A percentile compares a stretch with the other conserved stretches of the same genome.
phyloP scores from a whole-genome alignment of 1,284 basidiomycete genomes.

The Malassezia cuniculi region DNA sequence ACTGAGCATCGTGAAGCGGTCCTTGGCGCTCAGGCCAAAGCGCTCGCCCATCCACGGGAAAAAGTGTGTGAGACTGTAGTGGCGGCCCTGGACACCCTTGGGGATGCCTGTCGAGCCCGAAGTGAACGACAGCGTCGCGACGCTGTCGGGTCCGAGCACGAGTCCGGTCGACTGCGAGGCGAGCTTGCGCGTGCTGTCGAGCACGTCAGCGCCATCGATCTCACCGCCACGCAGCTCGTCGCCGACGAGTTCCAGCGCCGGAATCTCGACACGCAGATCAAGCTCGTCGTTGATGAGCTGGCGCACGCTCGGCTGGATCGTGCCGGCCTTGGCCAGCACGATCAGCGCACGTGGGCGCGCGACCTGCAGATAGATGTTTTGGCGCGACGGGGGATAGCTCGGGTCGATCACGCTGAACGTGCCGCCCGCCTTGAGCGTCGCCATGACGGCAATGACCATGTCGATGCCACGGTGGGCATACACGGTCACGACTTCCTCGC shows the following conservation, averaged over 20 bases:
- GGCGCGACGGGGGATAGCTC: constrained; percentile 84
- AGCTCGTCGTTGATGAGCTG: constrained; percentile 71
- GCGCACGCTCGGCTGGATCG: constrained; percentile 66
- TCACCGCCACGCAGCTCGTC: constrained; percentile 56
- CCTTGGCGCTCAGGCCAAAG: constrained; percentile 63
- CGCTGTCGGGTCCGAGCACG: constrained; percentile 78
- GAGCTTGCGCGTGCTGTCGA: constrained; percentile 51
- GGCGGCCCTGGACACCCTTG: constrained; percentile 88
- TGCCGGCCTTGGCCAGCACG: constrained; percentile 80
- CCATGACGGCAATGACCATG: constrained; percentile 92
- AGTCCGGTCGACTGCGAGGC: constrained; percentile 53
- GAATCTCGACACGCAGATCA: constrained; percentile 75
- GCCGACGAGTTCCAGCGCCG: constrained; percentile 67
- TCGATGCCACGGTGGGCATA: constrained; percentile 94
- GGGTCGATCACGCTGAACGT: constrained; percentile 98
- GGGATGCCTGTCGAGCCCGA: constrained; percentile 96
- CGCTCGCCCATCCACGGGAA: constrained; percentile 98
- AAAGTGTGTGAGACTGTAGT: constrained; percentile 95
- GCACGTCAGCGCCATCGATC: constrained; percentile 45
- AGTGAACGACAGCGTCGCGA: constrained; percentile 91
- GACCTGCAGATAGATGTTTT: constrained; percentile 89
- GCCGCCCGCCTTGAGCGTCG: constrained; percentile 86
- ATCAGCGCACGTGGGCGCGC: constrained; percentile 85
- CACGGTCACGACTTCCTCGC: constrained; percentile 97
- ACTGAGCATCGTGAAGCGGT: constrained; percentile 94